A percentile compares a stretch with the other conserved stretches of the same genome.
These are phyloP conservation scores for Gracilaria caudata DNA, from an alignment of 23 red algal species.

Conservation along the genomic window DNA sequence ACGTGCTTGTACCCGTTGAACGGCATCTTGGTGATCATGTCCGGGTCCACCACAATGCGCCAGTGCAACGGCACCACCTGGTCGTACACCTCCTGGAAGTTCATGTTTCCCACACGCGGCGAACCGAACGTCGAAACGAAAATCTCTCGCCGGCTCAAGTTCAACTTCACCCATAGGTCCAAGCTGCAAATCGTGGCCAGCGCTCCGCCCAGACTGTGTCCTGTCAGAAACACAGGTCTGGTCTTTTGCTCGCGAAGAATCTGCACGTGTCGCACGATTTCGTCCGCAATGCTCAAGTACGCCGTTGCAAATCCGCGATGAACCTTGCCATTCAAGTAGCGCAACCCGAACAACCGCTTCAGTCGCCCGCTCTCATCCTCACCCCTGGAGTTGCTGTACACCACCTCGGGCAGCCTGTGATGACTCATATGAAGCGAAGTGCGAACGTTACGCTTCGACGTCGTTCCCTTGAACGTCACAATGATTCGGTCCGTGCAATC, in stretches of 20 bases:
- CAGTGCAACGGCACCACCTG: conserved; percentile 75
- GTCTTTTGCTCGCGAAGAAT: conserved; percentile 45
- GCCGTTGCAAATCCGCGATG: conserved; percentile 76
- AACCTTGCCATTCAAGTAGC: conserved; percentile 48
- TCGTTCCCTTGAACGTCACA: conserved; percentile 80
- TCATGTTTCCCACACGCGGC: conserved; percentile 80
- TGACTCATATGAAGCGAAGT: conserved; percentile 71
- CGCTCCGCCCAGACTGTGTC: conserved; percentile 82
- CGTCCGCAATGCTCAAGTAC: conserved; percentile 65
- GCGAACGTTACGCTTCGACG: conserved; percentile 60
- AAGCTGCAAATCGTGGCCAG: conserved; percentile 73
- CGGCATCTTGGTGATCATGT: conserved; percentile 78
- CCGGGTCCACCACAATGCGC: conserved; percentile 77
- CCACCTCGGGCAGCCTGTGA: conserved; percentile 15
- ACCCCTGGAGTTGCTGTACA: conserved; percentile 24
- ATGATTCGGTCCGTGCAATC: conserved; percentile 79
- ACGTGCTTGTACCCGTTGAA: conserved; percentile 70
- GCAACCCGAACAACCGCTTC: conserved; percentile 48
- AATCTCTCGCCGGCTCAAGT: conserved; percentile 57
- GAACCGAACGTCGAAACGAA: conserved; percentile 83
- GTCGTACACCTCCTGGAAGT: conserved; percentile 70
- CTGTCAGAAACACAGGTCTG: conserved; percentile 78
- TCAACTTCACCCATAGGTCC: conserved; percentile 68
- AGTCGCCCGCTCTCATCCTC: conserved; percentile 49
- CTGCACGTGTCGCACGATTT: conserved; percentile 57